Percentiles rank a stretch among this genome's conserved stretches.
phyloP scores from a whole-genome alignment of 2,329 filamentous ascomycete genomes.

The Penicillium concentricum region DNA sequence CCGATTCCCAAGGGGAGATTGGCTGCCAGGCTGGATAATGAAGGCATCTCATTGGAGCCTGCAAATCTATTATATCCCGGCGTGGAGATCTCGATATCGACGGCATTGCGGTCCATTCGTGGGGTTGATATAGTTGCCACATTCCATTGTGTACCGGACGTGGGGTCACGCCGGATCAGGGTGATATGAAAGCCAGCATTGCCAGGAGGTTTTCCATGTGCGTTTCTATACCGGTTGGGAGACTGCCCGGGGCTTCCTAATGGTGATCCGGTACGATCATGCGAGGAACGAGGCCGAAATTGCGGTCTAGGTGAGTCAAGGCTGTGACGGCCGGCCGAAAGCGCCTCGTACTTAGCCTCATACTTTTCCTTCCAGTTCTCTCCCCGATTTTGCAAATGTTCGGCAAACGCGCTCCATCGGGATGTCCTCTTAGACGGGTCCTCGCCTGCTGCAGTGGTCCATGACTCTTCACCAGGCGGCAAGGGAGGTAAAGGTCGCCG shows the following conservation, averaged over 20 bases:
- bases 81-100: conserved; percentile 58
- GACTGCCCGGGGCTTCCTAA: conserved; percentile 31
- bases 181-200: conserved; percentile 47
- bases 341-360: conserved; percentile 24
- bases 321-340: conserved; percentile 28
- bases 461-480: conserved; percentile 25
- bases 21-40: conserved; percentile 31
- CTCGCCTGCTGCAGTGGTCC: conserved; percentile 7
- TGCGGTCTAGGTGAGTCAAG: conserved; percentile 29
- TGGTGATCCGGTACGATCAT: conserved; percentile 19
- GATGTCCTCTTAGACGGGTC: conserved; percentile 19
- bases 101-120: conserved; percentile 31
- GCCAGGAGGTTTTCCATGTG: conserved; percentile 10
- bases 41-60: conserved; percentile 37
- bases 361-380: conserved; percentile 27
- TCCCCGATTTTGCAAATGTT: conserved; percentile 20
- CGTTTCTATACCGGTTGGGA: conserved; percentile 18
- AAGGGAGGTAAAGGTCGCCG: conserved; percentile 31
- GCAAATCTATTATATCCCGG: conserved; percentile 61
- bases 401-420: conserved; percentile 33
- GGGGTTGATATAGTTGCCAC: conserved; percentile 61
- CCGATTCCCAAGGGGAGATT: conserved; percentile 27
- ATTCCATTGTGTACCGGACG: conserved; percentile 71
- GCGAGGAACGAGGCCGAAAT: conserved; percentile 24
- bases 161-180: conserved; percentile 71